These are phyloP conservation scores for Stephania japonica DNA, from an alignment of 164 flowering plant species.

Conservation along the genomic window DNA sequence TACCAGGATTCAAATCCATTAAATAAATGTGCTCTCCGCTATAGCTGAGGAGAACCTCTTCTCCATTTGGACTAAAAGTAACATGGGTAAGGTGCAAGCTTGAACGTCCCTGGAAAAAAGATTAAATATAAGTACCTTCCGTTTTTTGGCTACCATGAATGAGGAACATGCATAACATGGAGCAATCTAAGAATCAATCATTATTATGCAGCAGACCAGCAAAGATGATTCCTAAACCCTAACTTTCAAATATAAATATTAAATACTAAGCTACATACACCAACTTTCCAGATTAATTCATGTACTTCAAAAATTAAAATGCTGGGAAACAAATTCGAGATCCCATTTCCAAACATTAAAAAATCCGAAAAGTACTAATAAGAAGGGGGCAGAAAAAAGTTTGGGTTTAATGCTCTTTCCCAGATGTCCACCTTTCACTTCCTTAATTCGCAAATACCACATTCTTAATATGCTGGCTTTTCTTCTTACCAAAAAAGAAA, in stretches of 20 bases:
- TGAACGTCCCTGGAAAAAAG: constrained; percentile 47
- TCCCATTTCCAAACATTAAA: background rate
- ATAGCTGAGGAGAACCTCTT: constrained; percentile 87
- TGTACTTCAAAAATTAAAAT: background rate
- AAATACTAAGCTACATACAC: background rate
- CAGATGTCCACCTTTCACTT: background rate
- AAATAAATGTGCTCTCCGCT: constrained; percentile 92
- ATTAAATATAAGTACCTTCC: background rate
- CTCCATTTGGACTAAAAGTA: constrained; percentile 85
- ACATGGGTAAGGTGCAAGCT: constrained; percentile 88
- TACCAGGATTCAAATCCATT: constrained; percentile 73
- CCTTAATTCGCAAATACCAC: background rate
- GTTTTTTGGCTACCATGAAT: background rate
- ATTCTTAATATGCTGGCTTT: no score
- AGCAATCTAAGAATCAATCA: background rate
- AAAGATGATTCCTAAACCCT: background rate
- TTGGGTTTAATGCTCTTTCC: background rate
- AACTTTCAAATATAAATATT: no score
- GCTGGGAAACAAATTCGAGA: background rate
- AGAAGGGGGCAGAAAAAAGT: background rate
- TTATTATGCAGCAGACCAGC: background rate
- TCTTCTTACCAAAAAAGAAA: no score
- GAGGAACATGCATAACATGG: background rate
- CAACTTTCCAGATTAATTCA: background rate
- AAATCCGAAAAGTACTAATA: background rate